These are phyloP conservation scores for Didymella pomorum DNA, from an alignment of 2,329 filamentous ascomycete genomes.

Conservation along the genomic window DNA sequence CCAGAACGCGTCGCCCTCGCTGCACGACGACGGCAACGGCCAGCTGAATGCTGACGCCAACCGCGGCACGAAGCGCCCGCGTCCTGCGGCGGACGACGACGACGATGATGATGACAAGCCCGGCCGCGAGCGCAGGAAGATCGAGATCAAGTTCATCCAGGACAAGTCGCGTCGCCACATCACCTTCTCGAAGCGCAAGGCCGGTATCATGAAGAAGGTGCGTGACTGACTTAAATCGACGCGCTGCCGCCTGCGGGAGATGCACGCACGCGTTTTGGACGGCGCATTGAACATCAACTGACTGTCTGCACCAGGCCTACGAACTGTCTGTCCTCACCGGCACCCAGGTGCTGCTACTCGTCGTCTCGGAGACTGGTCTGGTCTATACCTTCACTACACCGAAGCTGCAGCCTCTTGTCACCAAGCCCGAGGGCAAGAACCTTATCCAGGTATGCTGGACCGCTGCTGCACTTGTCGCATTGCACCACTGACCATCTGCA, in stretches of 20 bases:
- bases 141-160: conserved; percentile 99
- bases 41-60: conserved; percentile 65
- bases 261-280: background rate
- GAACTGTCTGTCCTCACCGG: conserved; percentile 97
- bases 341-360: conserved; percentile 94
- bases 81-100: conserved; percentile 85
- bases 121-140: conserved; percentile 97
- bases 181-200: conserved; percentile 99
- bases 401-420: conserved; percentile 96
- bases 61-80: conserved; percentile 89
- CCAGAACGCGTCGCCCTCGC: conserved; percentile 59
- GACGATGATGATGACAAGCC: conserved; percentile 98
- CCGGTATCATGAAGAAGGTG: conserved; percentile 99
- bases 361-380: conserved; percentile 95
- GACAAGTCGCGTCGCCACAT: conserved; percentile 99
- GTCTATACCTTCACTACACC: conserved; percentile 99
- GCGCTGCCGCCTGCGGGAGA: background rate
- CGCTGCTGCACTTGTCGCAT: conserved; percentile 15
- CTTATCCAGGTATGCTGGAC: conserved; percentile 83
- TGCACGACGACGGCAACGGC: conserved; percentile 62
- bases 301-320: conserved; percentile 72
- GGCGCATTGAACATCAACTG: conserved; percentile 5
- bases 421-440: conserved; percentile 99
- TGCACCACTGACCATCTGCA: conserved; percentile 57
- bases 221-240: conserved; percentile 46